These are phyloP conservation scores for Xylariaceae sp. DNA, from an alignment of 2,329 filamentous ascomycete genomes.

Conservation along the genomic window DNA sequence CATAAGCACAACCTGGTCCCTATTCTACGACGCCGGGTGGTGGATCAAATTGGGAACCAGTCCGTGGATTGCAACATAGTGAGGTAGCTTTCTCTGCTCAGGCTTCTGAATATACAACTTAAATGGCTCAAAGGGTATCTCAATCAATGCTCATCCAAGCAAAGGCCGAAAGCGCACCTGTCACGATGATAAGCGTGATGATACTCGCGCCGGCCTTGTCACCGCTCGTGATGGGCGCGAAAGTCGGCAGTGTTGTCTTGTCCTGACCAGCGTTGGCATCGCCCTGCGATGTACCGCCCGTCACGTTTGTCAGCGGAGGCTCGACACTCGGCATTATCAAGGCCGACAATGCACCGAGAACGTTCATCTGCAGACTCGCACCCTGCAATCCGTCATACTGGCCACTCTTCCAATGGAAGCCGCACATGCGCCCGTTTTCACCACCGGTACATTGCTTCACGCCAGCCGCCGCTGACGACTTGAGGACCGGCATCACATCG, in stretches of 20 bases:
- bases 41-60: no score
- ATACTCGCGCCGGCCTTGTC: conserved; percentile 46
- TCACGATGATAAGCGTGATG: conserved; percentile 40
- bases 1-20: no score
- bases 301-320: conserved; percentile 42
- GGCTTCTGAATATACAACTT: no score
- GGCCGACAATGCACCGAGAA: conserved; percentile 44
- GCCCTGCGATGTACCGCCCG: conserved; percentile 46
- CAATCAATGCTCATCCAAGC: conserved; percentile 44
- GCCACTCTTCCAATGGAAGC: conserved; percentile 52
- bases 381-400: conserved; percentile 40
- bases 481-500: conserved; percentile 52
- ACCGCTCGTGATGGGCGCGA: conserved; percentile 35
- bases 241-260: conserved; percentile 18
- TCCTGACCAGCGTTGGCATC: conserved; percentile 39
- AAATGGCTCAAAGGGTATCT: no score
- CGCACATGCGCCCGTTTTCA: conserved; percentile 52
- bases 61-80: no score
- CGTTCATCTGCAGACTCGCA: conserved; percentile 54
- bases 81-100: no score
- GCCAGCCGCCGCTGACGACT: conserved; percentile 53
- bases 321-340: conserved; percentile 33
- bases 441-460: conserved; percentile 59
- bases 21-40: no score
- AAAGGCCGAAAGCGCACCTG: conserved; percentile 38